Base-by-base conservation (phyloP, 192 early-diverging fungal genomes). In the Umbelopsis vinacea region DNA sequence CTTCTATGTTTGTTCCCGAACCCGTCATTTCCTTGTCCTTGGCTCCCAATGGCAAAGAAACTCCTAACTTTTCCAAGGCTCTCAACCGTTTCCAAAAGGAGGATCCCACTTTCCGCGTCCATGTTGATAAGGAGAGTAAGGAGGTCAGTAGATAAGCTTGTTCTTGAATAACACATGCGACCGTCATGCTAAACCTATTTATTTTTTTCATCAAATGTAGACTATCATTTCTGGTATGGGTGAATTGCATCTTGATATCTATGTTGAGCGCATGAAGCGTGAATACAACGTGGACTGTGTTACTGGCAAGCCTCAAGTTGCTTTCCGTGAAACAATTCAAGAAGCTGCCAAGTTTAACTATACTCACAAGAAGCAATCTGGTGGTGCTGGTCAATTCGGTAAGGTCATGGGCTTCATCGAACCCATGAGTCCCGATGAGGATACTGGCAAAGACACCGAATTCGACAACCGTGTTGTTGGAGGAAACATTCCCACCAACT, bases 291-390 rank as follows among this genome's bases (percentile, higher is more conserved):
- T 95, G 29, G 97, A 99, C 70, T 97, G 96, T 75, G 84, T 90
- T 22, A 96, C 95, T 26, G 97, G 97, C 40, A 99, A 99, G 77
- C 97, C 97, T 23, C 95, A 92, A 78, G 97, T 99, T 43, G 96
- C 97, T 22, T 99, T 96, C 93, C 90, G 97, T 68, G 97, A 99
- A 79, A 94, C 97, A 22, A 90, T 96, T 71, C 89, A 88, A 7
- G 72, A 78, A 40, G 81, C 86, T 54, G 84, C 91, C 57, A 83
- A 87, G 68, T 97, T 99, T 81, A 89, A 93, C 79, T 99, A 97
- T 86, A 98, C 96, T 0, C 97, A 99, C 86, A 97, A 97, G 92
- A 99, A 99, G 84, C 97, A 99, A 84, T 89, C 89, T 69, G 97
- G 97, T 70, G 97, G 97, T 73, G 87, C 95, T 48, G 97, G 97